Percentiles rank a stretch among this genome's conserved stretches.
Evolutionary conservation across 2,329 filamentous ascomycete genomes (phyloP).

Genomic region (Penicillium capsulatum): DNA sequence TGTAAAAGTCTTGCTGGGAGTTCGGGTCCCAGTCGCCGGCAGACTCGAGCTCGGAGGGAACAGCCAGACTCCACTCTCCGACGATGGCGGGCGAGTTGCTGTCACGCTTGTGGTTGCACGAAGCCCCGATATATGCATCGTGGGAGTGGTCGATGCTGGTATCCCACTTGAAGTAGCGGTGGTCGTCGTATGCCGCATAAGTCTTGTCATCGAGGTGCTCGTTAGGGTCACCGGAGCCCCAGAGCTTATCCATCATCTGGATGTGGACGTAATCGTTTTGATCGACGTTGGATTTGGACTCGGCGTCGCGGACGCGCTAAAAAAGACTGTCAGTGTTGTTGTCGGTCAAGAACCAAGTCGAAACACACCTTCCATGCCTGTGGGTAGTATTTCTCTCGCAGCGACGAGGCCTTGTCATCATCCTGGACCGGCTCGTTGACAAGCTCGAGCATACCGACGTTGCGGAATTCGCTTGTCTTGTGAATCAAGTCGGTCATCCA

Average conservation of each 20-base stretch:
- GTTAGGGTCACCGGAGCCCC: conserved; percentile 55
- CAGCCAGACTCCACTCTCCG: conserved; percentile 56
- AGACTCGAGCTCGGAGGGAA: conserved; percentile 49
- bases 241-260: conserved; percentile 51
- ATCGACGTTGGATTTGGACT: conserved; percentile 44
- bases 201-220: conserved; percentile 43
- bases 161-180: conserved; percentile 58
- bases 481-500: conserved; percentile 55
- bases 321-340: no score
- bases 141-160: conserved; percentile 43
- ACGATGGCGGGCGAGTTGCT: conserved; percentile 49
- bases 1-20: conserved; percentile 51
- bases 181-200: conserved; percentile 54
- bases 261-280: conserved; percentile 50
- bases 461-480: conserved; percentile 46
- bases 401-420: conserved; percentile 29
- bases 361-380: conserved; percentile 39
- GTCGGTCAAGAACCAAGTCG: no score
- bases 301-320: conserved; percentile 49
- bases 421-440: conserved; percentile 55
- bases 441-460: conserved; percentile 57
- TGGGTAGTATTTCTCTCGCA: conserved; percentile 48
- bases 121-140: conserved; percentile 49
- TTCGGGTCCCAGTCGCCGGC: conserved; percentile 43
- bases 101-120: conserved; percentile 48